Base-by-base conservation (phyloP, 2,329 filamentous ascomycete species). In the Epichloe sylvatica region DNA sequence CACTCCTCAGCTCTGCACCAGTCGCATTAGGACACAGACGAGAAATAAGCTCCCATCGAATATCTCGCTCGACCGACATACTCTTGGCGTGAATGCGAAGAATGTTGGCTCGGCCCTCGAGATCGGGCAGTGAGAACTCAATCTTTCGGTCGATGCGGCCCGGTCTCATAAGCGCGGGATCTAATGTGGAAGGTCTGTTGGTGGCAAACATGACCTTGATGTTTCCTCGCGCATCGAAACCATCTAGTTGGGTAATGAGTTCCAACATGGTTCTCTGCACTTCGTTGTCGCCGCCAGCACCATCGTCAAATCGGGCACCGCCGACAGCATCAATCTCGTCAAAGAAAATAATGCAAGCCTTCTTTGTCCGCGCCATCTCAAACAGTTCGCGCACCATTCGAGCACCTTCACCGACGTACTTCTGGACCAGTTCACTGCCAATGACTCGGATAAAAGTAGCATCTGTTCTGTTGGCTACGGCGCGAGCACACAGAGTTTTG, bases 121-220 rank as follows among this genome's bases (percentile, higher is more conserved):
- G 87, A 67, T 98, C 92, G 23, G 92, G 92, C 23, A 98, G 78
- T 1, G 89, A 91, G 74, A 98, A 98, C 70, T 98, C 92, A 60
- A 98, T 98, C 78, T 98, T 98, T 62, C 92, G 81, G 68, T 97
- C 91, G 62, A 97, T 97, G 77, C 91, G 90, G 34, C 91, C 91
- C 11, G 91, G 91, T 72, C 91, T 80, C 89, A 97, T 96, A 56
- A 97, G 77, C 3, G 91, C 91, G n/a, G 91, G 91, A 64, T 97
- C 91, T 49, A 97, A 77, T 4, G 91, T 97, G 4, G 89, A 95
- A 3, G 91, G 91, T 67, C 91, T 78, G 77, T 97, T 97, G 65
- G 91, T 97, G 51, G 91, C 91, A 63, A 97, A 97, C 91, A 97
- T 97, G 69, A 97, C 91, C 72, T 97, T 97, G 77, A 97, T 97